phyloP scores from a whole-genome alignment of 192 early-diverging fungal species.

The Backusella morwellensis region DNA sequence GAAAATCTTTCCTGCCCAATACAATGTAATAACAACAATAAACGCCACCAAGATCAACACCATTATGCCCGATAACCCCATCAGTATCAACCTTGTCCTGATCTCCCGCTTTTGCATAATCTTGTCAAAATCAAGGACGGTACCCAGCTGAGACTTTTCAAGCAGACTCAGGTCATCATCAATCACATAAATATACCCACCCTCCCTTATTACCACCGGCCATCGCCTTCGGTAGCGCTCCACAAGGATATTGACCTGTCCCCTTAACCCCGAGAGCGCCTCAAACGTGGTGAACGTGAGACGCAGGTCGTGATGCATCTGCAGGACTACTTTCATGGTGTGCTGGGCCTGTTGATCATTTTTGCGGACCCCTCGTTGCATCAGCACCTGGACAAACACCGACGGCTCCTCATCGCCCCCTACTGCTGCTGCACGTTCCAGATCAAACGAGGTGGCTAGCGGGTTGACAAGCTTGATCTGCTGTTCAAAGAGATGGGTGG shows the following conservation, averaged over 20 bases:
- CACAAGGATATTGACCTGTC: not conserved
- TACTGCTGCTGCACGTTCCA: not conserved
- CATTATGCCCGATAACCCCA: not conserved
- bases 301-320: not conserved
- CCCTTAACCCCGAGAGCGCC: not conserved
- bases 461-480: slow-evolving; percentile 1
- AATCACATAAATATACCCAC: not conserved
- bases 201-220: not conserved
- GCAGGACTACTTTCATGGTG: not conserved
- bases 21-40: not conserved
- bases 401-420: not conserved
- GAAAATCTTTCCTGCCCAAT: not conserved
- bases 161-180: not conserved
- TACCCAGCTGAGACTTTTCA: not conserved
- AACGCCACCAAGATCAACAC: not conserved
- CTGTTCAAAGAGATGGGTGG: not conserved
- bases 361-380: not conserved
- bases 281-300: not conserved
- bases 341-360: not conserved
- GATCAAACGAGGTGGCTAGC: not conserved
- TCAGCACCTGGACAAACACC: slow-evolving; percentile 2
- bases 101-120: not conserved
- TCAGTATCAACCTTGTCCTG: not conserved
- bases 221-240: not conserved
- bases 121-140: not conserved